Evolutionary conservation across 306 rosid species (phyloP), one percentile per base, ranked within the genome.

Genomic region (Malus domestica): DNA sequence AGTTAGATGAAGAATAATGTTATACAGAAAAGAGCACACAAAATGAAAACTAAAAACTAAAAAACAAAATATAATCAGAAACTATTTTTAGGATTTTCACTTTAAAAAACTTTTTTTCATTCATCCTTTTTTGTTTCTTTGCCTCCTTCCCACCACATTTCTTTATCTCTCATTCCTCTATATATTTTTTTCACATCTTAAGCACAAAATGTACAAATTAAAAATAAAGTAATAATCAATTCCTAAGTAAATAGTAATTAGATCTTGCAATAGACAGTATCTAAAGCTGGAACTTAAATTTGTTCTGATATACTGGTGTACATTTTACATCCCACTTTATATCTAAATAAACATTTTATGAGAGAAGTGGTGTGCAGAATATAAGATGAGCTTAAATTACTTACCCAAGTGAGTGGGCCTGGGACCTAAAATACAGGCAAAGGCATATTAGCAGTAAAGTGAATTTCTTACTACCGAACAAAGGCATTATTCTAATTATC

Each of bases 251-350:
- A 8, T 49, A 69, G 51, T 49, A 52, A 54, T 49, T 62, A 35
- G 14, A 80, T 74, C 68, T 71, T 60, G 51, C 20, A 42, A 46
- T 33, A 35, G 72, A 60, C 58, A 63, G 51, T 42, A 80, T 79
- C 68, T 75, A 61, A 72, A 81, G 35, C 85, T 82, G 57, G 35
- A 70, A 82, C 88, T 68, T 87, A 83, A 85, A 79, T 77, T 77
- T 83, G 71, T 75, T 42, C 70, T 81, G 73, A 30, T 67, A 13
- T 63, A 25, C 60, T 10, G 27, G 27, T 58, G 54, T 58, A 22
- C 63, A 45, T 40, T 54, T 15, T 18, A 40, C 40, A 18, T 68
- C n/a, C 29, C 49, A 13, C n/a, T 59, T 59, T 68, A 18, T 74
- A 18, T 14, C 70, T 77, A 73, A 75, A 32, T 75, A 27, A 60